phyloP scores from a whole-genome alignment of 495 filamentous ascomycete species.

The Polyplosphaeria fusca region DNA sequence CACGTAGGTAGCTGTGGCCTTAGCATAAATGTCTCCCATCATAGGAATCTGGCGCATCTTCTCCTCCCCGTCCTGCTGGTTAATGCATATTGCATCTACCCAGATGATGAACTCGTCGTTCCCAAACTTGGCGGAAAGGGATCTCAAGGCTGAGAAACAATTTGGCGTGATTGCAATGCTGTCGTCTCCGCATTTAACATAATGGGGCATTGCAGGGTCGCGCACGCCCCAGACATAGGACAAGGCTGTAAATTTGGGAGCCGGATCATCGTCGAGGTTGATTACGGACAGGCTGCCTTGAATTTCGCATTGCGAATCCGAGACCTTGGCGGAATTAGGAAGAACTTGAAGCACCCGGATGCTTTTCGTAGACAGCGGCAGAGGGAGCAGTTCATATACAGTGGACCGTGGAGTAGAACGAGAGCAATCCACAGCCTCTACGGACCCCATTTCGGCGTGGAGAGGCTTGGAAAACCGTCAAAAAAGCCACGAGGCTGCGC shows the following conservation, averaged over 20 bases:
- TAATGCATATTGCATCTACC: conserved; percentile 22
- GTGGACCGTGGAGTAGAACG: too few species aligned
- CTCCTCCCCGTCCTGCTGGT: conserved; percentile 1
- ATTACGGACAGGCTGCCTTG: not conserved
- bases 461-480: too few species aligned
- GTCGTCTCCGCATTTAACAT: not conserved
- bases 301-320: not conserved
- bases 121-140: conserved; percentile 2
- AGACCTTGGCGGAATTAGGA: not conserved
- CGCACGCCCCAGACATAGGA: conserved; percentile 16
- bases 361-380: too few species aligned
- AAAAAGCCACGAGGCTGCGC: too few species aligned
- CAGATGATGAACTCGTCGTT: conserved; percentile 5
- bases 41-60: conserved; percentile 11
- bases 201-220: not conserved
- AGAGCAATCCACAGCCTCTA: too few species aligned
- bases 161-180: conserved; percentile 1
- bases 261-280: not conserved
- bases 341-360: not conserved
- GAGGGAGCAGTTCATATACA: too few species aligned
- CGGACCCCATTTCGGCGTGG: too few species aligned
- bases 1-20: not conserved
- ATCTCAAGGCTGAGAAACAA: conserved; percentile 6
- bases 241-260: conserved; percentile 6
- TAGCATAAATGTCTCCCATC: conserved; percentile 19